These are phyloP conservation scores for Quercus ilex DNA, from an alignment of 306 rosid genomes.

Conservation along the genomic window DNA sequence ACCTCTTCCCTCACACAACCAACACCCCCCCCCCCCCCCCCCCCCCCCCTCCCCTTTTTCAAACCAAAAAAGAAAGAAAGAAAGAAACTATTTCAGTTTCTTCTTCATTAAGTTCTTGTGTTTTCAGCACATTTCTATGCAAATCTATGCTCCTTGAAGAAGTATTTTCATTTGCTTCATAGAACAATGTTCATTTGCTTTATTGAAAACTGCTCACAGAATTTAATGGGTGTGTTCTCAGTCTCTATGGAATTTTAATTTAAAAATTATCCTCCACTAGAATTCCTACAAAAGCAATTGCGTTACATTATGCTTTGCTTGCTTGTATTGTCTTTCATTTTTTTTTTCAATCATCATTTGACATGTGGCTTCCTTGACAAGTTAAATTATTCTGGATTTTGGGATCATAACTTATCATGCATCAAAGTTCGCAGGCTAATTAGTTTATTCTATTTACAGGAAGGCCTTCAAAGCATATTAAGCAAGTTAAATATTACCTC, in stretches of 20 bases:
- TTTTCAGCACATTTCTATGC: no score
- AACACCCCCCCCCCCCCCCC: no score
- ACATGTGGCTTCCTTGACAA: not conserved
- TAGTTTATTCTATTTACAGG: slow-evolving; percentile 39
- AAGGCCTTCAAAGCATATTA: slow-evolving; percentile 54
- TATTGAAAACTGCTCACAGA: not conserved
- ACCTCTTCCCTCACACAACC: no score
- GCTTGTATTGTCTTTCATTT: not conserved
- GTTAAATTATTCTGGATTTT: slow-evolving; percentile 11
- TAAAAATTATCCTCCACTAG: no score
- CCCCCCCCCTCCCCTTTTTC: fast-evolving
- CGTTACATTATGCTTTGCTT: not conserved
- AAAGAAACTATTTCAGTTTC: no score
- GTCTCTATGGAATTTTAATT: not conserved
- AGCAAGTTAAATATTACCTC: slow-evolving; percentile 53
- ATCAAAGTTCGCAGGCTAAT: slow-evolving; percentile 9
- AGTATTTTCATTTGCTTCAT: no score
- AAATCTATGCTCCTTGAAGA: no score
- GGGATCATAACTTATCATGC: slow-evolving; percentile 1
- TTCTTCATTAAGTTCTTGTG: no score
- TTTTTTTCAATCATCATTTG: not conserved
- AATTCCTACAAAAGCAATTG: not conserved
- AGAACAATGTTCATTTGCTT: no score
- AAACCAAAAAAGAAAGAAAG: no score
- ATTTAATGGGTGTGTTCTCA: not conserved